Evolutionary conservation across 2,329 filamentous ascomycete species (phyloP), one percentile per base, ranked within the genome.

Genomic region (Alternaria sp.): DNA sequence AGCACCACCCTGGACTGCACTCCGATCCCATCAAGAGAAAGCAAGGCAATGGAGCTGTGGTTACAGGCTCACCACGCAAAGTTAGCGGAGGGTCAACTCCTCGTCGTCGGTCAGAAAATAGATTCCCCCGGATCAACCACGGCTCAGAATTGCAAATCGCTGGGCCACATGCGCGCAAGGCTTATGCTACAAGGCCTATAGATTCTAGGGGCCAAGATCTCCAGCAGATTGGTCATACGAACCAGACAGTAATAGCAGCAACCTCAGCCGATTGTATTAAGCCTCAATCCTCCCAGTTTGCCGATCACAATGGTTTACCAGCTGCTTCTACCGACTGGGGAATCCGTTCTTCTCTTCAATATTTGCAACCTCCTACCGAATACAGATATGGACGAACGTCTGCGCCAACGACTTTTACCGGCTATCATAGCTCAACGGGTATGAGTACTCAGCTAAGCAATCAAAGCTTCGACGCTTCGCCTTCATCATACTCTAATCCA

Each of bases 1-100:
- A 55, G 9, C 49, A 57, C 5, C 63, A 67, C 41, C 56, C 61
- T 7, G 54, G 57, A 16, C 20, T 66, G 5, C 18, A 48, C 20
- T 22, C 48, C 9, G 47, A 54, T 2, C 46, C 61, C 1, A 38
- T 49, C 7, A 39, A 48, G 41, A 54, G 55, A 24, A 53, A 39
- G n/a, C 54, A 16, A 36, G 32, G 14, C 32, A 36, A 36, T 16
- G 32, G 14, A 36, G 5, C 32, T 36, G 14, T 14, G 32, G 1
- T 5, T 36, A 2, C 5, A 36, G 22, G n/a, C 28, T 9, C 28
- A 24, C n/a, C n/a, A 11, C 36, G 14, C 24, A 46, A 6, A n/a
- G 16, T 26, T 7, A 28, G 30, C 18, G 16, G 16, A 3, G 8
- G 18, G 8, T 14, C 38, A 11, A 26, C 7, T 7, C 7, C 12